Evolutionary conservation across 371 early-diverging fungal genomes (phyloP).

Genomic region (Polyrhizophydium stewartii): DNA sequence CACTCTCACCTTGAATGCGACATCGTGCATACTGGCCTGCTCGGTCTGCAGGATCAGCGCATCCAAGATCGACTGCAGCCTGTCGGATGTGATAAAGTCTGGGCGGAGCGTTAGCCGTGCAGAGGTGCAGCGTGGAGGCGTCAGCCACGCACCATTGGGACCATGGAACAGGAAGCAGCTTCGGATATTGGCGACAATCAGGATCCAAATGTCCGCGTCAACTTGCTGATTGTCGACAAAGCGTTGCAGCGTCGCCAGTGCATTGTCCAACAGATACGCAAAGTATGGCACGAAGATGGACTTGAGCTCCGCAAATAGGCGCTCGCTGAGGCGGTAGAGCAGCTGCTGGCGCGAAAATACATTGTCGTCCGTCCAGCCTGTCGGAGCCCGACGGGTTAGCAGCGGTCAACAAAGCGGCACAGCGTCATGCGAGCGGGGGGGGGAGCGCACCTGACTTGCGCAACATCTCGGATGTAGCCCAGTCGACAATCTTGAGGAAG

Average conservation of each 20-base stretch:
- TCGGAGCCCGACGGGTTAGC: background rate
- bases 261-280: conserved; percentile 68
- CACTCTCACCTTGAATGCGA: conserved; percentile 33
- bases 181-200: background rate
- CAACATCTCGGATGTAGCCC: conserved; percentile 61
- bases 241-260: conserved; percentile 36
- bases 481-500: conserved; percentile 83
- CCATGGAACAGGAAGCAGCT: background rate
- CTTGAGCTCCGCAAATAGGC: conserved; percentile 71
- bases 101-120: too few species aligned
- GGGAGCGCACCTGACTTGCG: conserved; percentile 8
- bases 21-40: conserved; percentile 35
- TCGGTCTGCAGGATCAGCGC: conserved; percentile 69
- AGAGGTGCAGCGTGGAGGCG: background rate
- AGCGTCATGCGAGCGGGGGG: background rate
- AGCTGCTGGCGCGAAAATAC: conserved; percentile 55
- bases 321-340: conserved; percentile 74
- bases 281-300: conserved; percentile 84
- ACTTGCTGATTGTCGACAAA: conserved; percentile 14
- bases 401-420: background rate
- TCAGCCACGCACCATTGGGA: background rate
- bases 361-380: conserved; percentile 1
- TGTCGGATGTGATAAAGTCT: conserved; percentile 65
- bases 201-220: background rate
- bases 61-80: conserved; percentile 65